Base-by-base conservation (phyloP, 2,329 filamentous ascomycete genomes). In the Trichoderma polysporum region DNA sequence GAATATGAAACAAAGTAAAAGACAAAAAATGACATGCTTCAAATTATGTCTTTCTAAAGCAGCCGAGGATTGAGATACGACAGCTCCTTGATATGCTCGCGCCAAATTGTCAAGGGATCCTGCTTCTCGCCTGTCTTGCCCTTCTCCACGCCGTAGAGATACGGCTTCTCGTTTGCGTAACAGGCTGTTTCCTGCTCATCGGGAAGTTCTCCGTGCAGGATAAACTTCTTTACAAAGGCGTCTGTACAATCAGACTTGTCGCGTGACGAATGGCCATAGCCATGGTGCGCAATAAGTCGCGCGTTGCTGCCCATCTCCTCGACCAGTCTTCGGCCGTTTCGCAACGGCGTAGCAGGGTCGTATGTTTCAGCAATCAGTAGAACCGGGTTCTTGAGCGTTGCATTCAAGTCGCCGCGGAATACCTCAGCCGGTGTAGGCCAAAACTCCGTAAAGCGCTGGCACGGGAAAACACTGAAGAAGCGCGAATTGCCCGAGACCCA, bases 401-500 rank as follows among this genome's bases (percentile, higher is more conserved):
- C 70, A 71, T 82, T 81, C 31, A 85, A 72, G 54, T 79, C 77
- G 13, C 82, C 83, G 3, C 82, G 79, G 69, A 79, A 85, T 5
- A 82, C 81, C 64, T 83, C 83, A 0, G 80, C 81, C 0, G 80
- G 79, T 17, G 77, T 45, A 2, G 82, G 80, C 82, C 83, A 84
- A 69, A 82, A 81, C 1, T 74, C 74, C 9, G 66, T 70, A 61
- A 81, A 84, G 69, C 83, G 82, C 2, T 80, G 79, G 69, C 83
- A 85, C 2, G 81, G 81, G 15, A 84, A 77, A 1, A 83, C 79
- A 58, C 66, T 60, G 64, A 71, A 82, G 73, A 85, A 84, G 35
- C 82, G 79, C 35, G 78, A 77, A 70, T 84, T 81, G 52, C 83
- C 83, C 2, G 81, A 75, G 47, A 85, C 79, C 81, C 82, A 84